Evolutionary conservation across 805 yeast species (phyloP), one percentile per base, ranked within the genome.

Genomic region (Schwanniomyces occidentalis): DNA sequence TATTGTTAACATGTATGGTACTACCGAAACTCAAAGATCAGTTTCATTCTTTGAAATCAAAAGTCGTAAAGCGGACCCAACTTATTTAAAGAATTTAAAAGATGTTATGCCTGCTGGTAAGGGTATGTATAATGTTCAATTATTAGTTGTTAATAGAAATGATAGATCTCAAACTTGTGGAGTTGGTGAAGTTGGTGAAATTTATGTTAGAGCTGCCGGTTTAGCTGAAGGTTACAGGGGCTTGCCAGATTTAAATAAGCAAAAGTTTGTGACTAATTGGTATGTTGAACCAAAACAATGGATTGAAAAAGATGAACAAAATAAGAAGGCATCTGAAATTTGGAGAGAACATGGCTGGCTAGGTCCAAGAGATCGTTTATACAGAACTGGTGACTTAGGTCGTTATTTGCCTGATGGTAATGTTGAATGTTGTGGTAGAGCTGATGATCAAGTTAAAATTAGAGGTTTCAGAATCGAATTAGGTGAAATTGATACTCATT

Each of bases 11-110:
- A 93, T 93, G 99, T 93, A 93, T 61, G 99, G 99, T 54, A 93
- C 99, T 24, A 93, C 99, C 8, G 99, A 93, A 63, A 93, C 99
- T 10, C 99, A 95, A 71, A 79, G 99, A 57, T 93, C 99, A 2
- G 99, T 93, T 16, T 90, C 98, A 0, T 93, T 78, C 64, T 95
- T 78, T 65, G 95, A 88, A 58, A 91, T 95, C 42, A 80, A 86
- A 27, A 78, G 95, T 18, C 73, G 87, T 46, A 56, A 73, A 15
- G 56, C 72, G 27, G 89, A 90, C 58, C 74, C 91, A 16, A 65
- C 75, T 16, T 90, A 85, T 61, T 72, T 93, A 56, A 82, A 80
- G 54, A 75, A 82, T 32, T 85, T 87, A 65, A 93, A 95, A 63
- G 98, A 93, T 52, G 84, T 88, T 36, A 89, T 93, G 84, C 98